Base-by-base conservation (phyloP, 768 basidiomycete genomes). In the Lactifluus pinguis region DNA sequence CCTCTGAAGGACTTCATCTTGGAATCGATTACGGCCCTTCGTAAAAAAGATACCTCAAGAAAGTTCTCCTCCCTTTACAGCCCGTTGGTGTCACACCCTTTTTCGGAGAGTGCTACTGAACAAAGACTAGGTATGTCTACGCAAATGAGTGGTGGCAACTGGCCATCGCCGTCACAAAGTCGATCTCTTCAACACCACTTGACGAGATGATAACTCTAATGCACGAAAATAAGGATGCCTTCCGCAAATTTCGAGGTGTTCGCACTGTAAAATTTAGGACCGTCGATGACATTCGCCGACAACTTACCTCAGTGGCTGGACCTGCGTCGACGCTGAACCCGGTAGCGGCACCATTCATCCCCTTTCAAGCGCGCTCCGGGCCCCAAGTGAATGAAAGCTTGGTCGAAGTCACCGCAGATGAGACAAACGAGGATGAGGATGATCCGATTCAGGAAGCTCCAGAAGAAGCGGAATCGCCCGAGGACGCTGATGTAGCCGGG, bases 191-290 rank as follows among this genome's bases (percentile, higher is more conserved):
- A 44, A 53, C 63, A 6, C 45, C 50, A 4, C 49, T 64, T 6
- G 63, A 64, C 21, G 60, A 62, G 47, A 64, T 64, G 55, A 32
- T 64, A n/a, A 32, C 15, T 17, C 51, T 64, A 13, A 15, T 42
- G 13, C 25, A 62, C 7, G 60, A 47, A 50, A 49, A 7, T 14
- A 49, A n/a, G 38, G 15, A 3, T 1, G 2, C 44, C 3, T 21
- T 3, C 5, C n/a, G 3, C 10, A 14, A 6, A 25, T 48, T 55
- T 25, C 38, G 49, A 32, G 55, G 54, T 1, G 50, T 53, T 7
- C 47, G 51, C 25, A 32, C 29, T 2, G 34, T 65, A 13, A 59
- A 38, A 30, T 65, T 65, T 29, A 63, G 32, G 34, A 8, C 45
- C 7, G 36, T 53, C 8, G 36, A 30, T 3, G 62, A 64, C 34